Evolutionary conservation across 305 asterid species (phyloP).

Genomic region (Lippia alba): DNA sequence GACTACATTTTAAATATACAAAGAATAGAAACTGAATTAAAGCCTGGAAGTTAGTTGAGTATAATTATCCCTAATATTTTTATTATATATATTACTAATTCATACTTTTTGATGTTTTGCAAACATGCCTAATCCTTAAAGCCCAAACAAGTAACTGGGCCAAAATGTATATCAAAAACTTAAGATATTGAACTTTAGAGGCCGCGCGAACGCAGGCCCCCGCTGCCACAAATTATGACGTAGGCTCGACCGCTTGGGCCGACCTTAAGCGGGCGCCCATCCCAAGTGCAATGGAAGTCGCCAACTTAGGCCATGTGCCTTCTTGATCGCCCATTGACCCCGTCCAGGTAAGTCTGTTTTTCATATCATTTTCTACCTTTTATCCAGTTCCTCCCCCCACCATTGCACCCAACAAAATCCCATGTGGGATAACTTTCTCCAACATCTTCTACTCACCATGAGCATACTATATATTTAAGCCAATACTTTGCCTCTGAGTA

Average conservation of each 20-base stretch:
- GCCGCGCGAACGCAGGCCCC: slow-evolving; percentile 32
- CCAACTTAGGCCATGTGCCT: slow-evolving; percentile 45
- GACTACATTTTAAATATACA: too few relatives aligned
- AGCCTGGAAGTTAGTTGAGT: too few relatives aligned
- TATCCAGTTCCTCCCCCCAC: not conserved
- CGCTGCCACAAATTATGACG: slow-evolving; percentile 45
- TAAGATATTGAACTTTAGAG: not conserved
- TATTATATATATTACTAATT: too few relatives aligned
- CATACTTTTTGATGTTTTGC: too few relatives aligned
- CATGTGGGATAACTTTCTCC: not conserved
- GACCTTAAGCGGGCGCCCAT: slow-evolving; percentile 44
- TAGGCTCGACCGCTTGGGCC: slow-evolving; percentile 46
- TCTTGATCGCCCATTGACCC: slow-evolving; percentile 43
- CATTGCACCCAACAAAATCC: not conserved
- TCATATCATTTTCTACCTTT: not conserved
- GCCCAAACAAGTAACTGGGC: too few relatives aligned
- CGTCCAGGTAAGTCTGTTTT: slow-evolving; percentile 36
- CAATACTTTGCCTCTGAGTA: too few relatives aligned
- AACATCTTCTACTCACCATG: too few relatives aligned
- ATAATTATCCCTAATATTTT: too few relatives aligned
- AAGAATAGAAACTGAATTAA: too few relatives aligned
- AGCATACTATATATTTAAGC: too few relatives aligned
- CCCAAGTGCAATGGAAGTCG: slow-evolving; percentile 49
- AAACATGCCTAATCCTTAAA: too few relatives aligned
- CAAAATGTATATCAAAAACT: not conserved